Percentiles rank a stretch among this genome's conserved stretches.
These are phyloP conservation scores for Termitomyces sp. DNA, from an alignment of 768 basidiomycete genomes.

Conservation along the genomic window DNA sequence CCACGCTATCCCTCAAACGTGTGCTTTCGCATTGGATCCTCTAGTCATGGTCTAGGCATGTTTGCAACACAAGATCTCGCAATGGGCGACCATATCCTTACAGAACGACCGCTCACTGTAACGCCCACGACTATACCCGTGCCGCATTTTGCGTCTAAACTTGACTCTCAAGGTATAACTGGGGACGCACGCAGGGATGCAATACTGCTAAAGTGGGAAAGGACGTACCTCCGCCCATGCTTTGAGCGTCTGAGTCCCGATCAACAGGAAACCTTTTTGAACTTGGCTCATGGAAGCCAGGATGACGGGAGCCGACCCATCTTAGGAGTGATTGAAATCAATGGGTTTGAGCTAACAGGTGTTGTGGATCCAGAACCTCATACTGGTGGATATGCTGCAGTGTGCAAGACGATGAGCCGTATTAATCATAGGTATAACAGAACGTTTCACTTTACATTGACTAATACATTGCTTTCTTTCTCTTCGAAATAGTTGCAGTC, in stretches of 20 bases:
- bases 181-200: constrained; percentile 3
- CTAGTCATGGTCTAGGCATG: constrained; percentile 16
- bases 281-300: constrained; percentile 24
- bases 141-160: constrained; percentile 5
- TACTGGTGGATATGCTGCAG: constrained; percentile 17
- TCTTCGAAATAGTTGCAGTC: constrained; percentile 20
- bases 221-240: constrained; percentile 11
- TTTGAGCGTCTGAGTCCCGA: constrained; percentile 20
- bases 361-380: constrained; percentile 15
- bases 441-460: neutral
- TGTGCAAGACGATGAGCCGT: constrained; percentile 25
- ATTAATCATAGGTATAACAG: constrained; percentile 29
- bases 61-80: constrained; percentile 17
- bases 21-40: constrained; percentile 11
- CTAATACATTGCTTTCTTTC: neutral
- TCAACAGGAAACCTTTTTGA: constrained; percentile 22
- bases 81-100: constrained; percentile 18
- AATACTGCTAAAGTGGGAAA: constrained; percentile 15
- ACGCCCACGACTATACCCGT: constrained; percentile 15
- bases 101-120: constrained; percentile 16
- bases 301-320: constrained; percentile 29
- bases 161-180: constrained; percentile 1
- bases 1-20: constrained; percentile 6
- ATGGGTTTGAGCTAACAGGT: constrained; percentile 19
- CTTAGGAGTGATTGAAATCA: constrained; percentile 27